Evolutionary conservation across 1,139 yeast genomes (phyloP).

Genomic region (Sugiyamaella grinbergsii): DNA sequence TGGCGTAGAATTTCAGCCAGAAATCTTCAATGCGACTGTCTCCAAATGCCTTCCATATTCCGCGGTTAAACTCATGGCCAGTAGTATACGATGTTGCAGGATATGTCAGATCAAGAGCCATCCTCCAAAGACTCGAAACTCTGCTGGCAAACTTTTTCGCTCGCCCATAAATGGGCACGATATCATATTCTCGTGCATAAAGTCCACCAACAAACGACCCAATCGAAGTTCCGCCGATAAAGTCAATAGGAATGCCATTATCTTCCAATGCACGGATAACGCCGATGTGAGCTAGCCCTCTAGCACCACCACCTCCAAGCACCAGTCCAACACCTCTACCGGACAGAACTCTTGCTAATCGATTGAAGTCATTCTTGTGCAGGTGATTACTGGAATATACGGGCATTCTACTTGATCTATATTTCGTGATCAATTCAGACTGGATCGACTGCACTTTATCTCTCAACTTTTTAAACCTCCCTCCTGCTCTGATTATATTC

Average conservation of each 20-base stretch:
- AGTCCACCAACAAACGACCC: conserved; percentile 96
- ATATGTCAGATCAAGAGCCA: conserved; percentile 78
- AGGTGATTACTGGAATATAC: conserved; percentile 52
- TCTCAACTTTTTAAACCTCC: conserved; percentile 33
- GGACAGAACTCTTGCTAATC: conserved; percentile 84
- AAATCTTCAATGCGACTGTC: conserved; percentile 92
- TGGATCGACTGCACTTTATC: conserved; percentile 43
- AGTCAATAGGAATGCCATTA: conserved; percentile 88
- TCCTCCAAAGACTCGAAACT: conserved; percentile 84
- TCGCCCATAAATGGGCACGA: conserved; percentile 87
- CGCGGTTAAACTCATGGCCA: conserved; percentile 95
- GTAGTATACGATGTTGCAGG: conserved; percentile 95
- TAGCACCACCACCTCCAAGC: conserved; percentile 96
- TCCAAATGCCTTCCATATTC: conserved; percentile 95
- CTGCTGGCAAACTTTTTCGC: conserved; percentile 85
- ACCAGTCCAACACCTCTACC: conserved; percentile 95
- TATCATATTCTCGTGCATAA: conserved; percentile 87
- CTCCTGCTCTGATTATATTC: conserved; percentile 22
- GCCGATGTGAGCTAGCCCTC: conserved; percentile 93
- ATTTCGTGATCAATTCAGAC: conserved; percentile 40
- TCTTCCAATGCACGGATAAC: conserved; percentile 92
- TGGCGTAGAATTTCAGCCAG: conserved; percentile 86
- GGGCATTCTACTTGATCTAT: conserved; percentile 35
- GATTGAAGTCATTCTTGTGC: conserved; percentile 84
- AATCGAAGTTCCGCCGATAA: conserved; percentile 94